These are phyloP conservation scores for Baudoinia panamericana DNA, from an alignment of 495 filamentous ascomycete species.

Conservation along the genomic window DNA sequence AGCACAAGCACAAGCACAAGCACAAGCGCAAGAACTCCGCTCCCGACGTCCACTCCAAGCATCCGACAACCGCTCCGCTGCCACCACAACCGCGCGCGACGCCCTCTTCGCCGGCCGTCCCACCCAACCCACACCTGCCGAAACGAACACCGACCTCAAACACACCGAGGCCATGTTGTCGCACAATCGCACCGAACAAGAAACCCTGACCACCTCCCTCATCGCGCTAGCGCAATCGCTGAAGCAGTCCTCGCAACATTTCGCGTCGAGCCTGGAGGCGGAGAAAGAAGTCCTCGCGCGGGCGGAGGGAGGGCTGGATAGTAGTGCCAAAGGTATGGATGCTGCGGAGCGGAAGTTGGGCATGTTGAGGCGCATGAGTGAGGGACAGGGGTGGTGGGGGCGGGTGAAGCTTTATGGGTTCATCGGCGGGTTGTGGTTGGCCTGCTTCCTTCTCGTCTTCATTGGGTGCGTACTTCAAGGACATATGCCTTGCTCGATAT, in stretches of 20 bases:
- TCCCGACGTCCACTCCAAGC: constrained; percentile 19
- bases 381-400: constrained; percentile 80
- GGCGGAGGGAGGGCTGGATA: constrained; percentile 61
- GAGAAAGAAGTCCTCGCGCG: constrained; percentile 57
- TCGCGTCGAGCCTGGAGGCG: constrained; percentile 54
- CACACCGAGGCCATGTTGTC: constrained; percentile 53
- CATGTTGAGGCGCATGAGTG: constrained; percentile 55
- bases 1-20: no score
- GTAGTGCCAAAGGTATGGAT: constrained; percentile 59
- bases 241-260: constrained; percentile 57
- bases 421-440: constrained; percentile 65
- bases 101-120: constrained; percentile 22
- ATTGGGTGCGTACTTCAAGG: no score
- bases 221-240: constrained; percentile 63
- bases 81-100: constrained; percentile 20
- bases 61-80: constrained; percentile 12
- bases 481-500: no score
- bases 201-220: constrained; percentile 68
- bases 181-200: constrained; percentile 65
- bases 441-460: constrained; percentile 63
- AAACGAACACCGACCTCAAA: constrained; percentile 18
- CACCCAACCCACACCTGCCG: constrained; percentile 7
- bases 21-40: constrained; percentile 23
- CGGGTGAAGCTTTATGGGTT: constrained; percentile 70
- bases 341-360: constrained; percentile 64